Percentiles rank a stretch among this genome's conserved stretches.
These are phyloP conservation scores for Hypoxylon rickii DNA, from an alignment of 495 filamentous ascomycete genomes.

Conservation along the genomic window DNA sequence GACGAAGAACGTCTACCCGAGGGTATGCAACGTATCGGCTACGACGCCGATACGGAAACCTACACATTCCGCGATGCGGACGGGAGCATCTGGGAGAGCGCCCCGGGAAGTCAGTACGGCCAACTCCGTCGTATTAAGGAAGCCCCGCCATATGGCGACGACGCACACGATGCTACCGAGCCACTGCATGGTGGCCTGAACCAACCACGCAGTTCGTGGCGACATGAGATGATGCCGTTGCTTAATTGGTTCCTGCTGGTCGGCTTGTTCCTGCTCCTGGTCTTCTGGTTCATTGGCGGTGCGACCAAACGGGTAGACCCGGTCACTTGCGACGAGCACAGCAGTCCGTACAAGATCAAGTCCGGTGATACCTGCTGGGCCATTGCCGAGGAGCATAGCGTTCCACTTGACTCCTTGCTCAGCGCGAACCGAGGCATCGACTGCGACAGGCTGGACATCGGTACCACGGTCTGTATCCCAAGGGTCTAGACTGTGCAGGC, in stretches of 20 bases:
- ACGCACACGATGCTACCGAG: conserved; percentile 25
- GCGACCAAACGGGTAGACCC: conserved; percentile 13
- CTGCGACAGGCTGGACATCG: conserved; percentile 34
- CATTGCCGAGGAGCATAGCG: conserved; percentile 28
- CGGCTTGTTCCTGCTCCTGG: conserved; percentile 35
- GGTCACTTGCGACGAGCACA: conserved; percentile 23
- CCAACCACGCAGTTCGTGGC: conserved; percentile 32
- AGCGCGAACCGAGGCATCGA: conserved; percentile 34
- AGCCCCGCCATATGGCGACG: conserved; percentile 26
- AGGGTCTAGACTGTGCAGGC: conserved; percentile 19
- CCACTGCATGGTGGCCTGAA: conserved; percentile 10
- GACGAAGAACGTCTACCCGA: conserved; percentile 58
- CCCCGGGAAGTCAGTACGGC: conserved; percentile 52
- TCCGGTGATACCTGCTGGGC: conserved; percentile 42
- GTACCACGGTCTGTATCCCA: conserved; percentile 35
- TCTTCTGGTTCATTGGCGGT: conserved; percentile 37
- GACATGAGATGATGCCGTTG: conserved; percentile 41
- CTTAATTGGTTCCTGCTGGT: conserved; percentile 42
- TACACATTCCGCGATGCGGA: conserved; percentile 54
- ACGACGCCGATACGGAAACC: conserved; percentile 56
- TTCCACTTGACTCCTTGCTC: conserved; percentile 36
- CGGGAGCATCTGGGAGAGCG: conserved; percentile 48
- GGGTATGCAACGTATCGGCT: conserved; percentile 57
- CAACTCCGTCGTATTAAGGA: conserved; percentile 40
- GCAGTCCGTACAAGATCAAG: conserved; percentile 28